Evolutionary conservation across 2,329 filamentous ascomycete species (phyloP), one percentile per base, ranked within the genome.

Genomic region (Aspergillus neotritici): DNA sequence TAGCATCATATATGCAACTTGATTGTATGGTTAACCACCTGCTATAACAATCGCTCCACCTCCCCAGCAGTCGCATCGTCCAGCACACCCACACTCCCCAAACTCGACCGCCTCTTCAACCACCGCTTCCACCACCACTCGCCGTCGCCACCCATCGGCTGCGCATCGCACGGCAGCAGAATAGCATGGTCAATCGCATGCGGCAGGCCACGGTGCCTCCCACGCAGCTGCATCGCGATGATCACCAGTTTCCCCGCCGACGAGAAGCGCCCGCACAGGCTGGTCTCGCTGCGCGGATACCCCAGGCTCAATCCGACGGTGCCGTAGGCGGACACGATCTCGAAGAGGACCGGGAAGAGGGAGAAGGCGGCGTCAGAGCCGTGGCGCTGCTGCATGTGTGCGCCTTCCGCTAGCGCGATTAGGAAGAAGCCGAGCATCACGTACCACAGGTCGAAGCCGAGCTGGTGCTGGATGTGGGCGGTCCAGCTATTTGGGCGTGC

Each of bases 381-480:
- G 16, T 66, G 37, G 30, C 35, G 71, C 53, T 79, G 77, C 58
- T 84, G 75, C 6, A 97, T 72, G 11, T 81, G 79, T 4, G 58
- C 44, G 2, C 88, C 89, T 68, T 97, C 91, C 16, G 84, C 81
- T 54, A 97, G 93, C 47, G 84, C 78, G 56, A 97, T 84, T 60
- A 96, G 79, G 69, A 97, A 97, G 56, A 93, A 82, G 1, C 90
- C 91, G 13, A 96, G 66, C 62, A 94, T 94, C 46, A 97, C 84
- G 60, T 87, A 97, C 91, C 91, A 97, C 65, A 97, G 67, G 67
- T 97, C 91, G 71, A 96, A 97, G 25, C 88, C 94, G 17, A 97
- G 77, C 65, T 97, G 91, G 34, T 86, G 82, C 35, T 91, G 85
- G 61, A 97, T 76, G 78, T 97, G 91, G 28, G 86, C 83, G 2